Evolutionary conservation across 139 green algal species (phyloP).

Genomic region (Auxenochlorella pyrenoidosa): DNA sequence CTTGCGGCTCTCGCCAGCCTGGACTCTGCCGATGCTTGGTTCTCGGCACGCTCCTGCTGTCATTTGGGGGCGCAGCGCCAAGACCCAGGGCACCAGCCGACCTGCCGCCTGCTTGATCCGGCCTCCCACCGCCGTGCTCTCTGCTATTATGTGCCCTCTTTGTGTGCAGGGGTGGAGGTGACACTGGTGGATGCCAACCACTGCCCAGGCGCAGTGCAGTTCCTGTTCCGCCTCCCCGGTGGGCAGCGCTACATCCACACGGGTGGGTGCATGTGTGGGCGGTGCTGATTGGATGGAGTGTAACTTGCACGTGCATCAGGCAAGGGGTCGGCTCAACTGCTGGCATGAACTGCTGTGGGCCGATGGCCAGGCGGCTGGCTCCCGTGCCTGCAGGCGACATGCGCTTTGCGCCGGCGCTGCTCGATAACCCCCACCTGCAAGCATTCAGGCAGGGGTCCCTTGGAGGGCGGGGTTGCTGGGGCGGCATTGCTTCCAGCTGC

Average conservation of each 20-base stretch:
- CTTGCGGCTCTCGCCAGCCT: too few relatives aligned
- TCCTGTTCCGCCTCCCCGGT: conserved; percentile 78
- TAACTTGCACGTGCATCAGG: too few relatives aligned
- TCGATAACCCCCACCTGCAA: conserved; percentile 57
- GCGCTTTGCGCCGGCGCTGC: conserved; percentile 61
- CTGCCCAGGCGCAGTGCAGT: conserved; percentile 79
- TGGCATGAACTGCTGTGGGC: too few relatives aligned
- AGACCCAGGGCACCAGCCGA: too few relatives aligned
- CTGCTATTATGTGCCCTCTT: not conserved
- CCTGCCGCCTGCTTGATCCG: too few relatives aligned
- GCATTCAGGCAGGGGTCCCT: conserved; percentile 36
- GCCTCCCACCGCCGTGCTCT: not conserved
- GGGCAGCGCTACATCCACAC: conserved; percentile 70
- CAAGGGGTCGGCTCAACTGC: too few relatives aligned
- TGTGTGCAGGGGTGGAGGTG: conserved; percentile 62
- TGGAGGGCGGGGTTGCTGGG: too few relatives aligned
- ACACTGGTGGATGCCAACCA: conserved; percentile 81
- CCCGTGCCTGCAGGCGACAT: conserved; percentile 70
- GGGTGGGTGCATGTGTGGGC: not conserved
- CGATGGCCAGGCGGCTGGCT: not conserved
- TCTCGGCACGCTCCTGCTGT: too few relatives aligned
- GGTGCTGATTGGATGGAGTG: too few relatives aligned
- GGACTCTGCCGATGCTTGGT: too few relatives aligned
- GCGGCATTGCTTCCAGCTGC: too few relatives aligned
- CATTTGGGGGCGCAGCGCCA: too few relatives aligned